These are phyloP conservation scores for Botrytis sinoallii DNA, from an alignment of 2,329 filamentous ascomycete genomes.

Conservation along the genomic window DNA sequence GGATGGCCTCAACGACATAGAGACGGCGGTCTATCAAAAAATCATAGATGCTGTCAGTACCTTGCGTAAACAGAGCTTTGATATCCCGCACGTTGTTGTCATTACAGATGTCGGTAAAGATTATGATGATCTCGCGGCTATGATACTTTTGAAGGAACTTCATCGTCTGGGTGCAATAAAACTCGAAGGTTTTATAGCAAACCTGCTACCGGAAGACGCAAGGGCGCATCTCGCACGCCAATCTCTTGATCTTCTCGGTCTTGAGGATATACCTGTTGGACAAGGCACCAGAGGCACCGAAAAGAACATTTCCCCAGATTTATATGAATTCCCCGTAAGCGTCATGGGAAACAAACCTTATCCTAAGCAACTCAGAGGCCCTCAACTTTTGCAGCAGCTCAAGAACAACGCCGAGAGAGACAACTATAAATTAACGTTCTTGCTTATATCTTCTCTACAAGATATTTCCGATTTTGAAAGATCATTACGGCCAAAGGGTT, in stretches of 20 bases:
- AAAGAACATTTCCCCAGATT: slow-evolving; percentile 3
- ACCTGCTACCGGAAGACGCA: slow-evolving; percentile 27
- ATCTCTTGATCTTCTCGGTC: slow-evolving; percentile 28
- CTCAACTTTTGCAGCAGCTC: slow-evolving; percentile 23
- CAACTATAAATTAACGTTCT: slow-evolving; percentile 28
- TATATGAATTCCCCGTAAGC: slow-evolving; percentile 29
- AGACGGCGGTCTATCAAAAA: neutral
- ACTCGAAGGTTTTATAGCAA: slow-evolving; percentile 33
- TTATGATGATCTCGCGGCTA: slow-evolving; percentile 34
- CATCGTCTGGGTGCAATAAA: slow-evolving; percentile 30
- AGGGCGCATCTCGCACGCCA: slow-evolving; percentile 31
- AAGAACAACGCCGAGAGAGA: slow-evolving; percentile 23
- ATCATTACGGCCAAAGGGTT: neutral
- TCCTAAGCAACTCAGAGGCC: slow-evolving; percentile 17
- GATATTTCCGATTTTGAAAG: slow-evolving; percentile 29
- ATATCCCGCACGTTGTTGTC: slow-evolving; percentile 27
- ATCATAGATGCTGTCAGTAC: neutral
- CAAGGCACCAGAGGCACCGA: slow-evolving; percentile 20
- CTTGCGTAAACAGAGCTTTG: neutral
- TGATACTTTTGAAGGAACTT: slow-evolving; percentile 34
- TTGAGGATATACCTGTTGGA: slow-evolving; percentile 28
- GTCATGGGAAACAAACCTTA: slow-evolving; percentile 26
- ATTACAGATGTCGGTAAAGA: slow-evolving; percentile 36
- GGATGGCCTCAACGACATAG: neutral
- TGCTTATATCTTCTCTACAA: slow-evolving; percentile 32